A percentile compares a stretch with the other conserved stretches of the same genome.
phyloP scores from a whole-genome alignment of 129 eudicot species.

The Ambrosia artemisiifolia region DNA sequence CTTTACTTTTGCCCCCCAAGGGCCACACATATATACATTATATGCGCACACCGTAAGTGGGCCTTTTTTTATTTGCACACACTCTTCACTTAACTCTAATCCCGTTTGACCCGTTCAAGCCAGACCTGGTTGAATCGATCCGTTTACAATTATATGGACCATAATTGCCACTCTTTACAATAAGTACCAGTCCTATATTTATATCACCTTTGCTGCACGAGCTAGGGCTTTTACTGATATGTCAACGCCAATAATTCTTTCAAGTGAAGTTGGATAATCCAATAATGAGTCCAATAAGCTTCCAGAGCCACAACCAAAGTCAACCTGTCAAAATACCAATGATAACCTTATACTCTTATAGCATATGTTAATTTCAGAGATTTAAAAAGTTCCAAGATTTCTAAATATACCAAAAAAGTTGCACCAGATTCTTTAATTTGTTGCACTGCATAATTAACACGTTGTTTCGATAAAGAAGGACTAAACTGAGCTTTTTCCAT shows the following conservation, averaged over 20 bases:
- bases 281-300: conserved; percentile 87
- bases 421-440: conserved; percentile 80
- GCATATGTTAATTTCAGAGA: conserved; percentile 3
- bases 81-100: neutral
- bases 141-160: neutral
- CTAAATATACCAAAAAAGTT: conserved; percentile 56
- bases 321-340: conserved; percentile 60
- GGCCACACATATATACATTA: too few species aligned
- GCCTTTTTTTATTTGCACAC: neutral
- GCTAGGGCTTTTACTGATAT: conserved; percentile 72
- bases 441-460: conserved; percentile 80
- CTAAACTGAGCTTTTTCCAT: conserved; percentile 92
- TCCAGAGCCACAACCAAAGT: conserved; percentile 98
- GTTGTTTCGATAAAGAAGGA: conserved; percentile 95
- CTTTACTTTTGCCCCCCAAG: too few species aligned
- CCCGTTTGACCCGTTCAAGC: neutral
- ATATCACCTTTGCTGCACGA: conserved; percentile 85
- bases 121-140: neutral
- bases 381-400: neutral
- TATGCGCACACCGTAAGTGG: too few species aligned
- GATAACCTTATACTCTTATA: conserved; percentile 20
- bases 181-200: neutral
- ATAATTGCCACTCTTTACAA: neutral
- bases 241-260: conserved; percentile 87
- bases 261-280: conserved; percentile 69